Evolutionary conservation across 441 rosid species (phyloP).

Genomic region (Populus trichocarpa): DNA sequence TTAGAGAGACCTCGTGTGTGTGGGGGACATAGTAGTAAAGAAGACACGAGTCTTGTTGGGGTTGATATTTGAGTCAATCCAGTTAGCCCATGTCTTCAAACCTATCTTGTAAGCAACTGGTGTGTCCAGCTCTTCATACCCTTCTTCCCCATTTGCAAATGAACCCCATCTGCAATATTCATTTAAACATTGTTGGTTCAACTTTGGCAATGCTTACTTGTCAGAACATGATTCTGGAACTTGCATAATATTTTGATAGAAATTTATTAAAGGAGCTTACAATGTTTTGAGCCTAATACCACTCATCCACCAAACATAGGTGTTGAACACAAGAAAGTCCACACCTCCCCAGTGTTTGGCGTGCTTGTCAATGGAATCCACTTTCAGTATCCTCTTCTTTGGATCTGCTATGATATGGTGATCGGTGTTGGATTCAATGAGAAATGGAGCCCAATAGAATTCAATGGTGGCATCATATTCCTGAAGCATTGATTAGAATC

Average conservation of each 20-base stretch:
- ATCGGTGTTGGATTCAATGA: conserved; percentile 75
- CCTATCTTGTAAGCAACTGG: conserved; percentile 67
- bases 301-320: conserved; percentile 97
- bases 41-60: conserved; percentile 77
- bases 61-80: conserved; percentile 79
- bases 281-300: conserved; percentile 55
- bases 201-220: background rate
- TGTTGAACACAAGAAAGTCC: conserved; percentile 74
- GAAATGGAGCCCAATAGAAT: conserved; percentile 86
- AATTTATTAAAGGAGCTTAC: conserved; percentile 25
- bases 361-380: conserved; percentile 67
- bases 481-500: conserved; percentile 24
- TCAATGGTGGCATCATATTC: conserved; percentile 71
- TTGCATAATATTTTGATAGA: background rate
- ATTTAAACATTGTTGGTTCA: too few relatives aligned
- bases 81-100: conserved; percentile 92
- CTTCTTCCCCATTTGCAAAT: conserved; percentile 70
- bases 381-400: conserved; percentile 67
- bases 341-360: conserved; percentile 72
- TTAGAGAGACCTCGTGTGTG: conserved; percentile 57
- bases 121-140: conserved; percentile 57
- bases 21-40: conserved; percentile 89
- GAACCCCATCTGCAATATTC: conserved; percentile 69
- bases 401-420: conserved; percentile 44
- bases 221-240: background rate